A percentile compares a stretch with the other conserved stretches of the same genome.
These are phyloP conservation scores for Pichia sp. DNA, from an alignment of 1,139 yeast species.

Conservation along the genomic window DNA sequence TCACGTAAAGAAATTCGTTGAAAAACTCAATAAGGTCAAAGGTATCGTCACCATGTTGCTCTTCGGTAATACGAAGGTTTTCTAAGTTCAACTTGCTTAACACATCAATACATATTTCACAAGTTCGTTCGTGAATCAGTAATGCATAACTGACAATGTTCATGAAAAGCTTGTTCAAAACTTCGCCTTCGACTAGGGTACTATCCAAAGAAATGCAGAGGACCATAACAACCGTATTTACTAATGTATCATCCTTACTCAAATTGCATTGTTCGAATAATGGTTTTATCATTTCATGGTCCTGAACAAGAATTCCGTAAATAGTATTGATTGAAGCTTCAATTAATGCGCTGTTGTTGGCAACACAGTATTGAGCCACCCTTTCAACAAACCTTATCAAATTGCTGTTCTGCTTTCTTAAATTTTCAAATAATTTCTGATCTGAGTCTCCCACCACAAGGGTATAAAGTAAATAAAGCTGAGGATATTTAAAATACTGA, in stretches of 20 bases:
- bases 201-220: constrained; percentile 15
- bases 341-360: constrained; percentile 3
- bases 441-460: neutral
- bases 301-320: constrained; percentile 5
- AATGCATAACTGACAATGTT: constrained; percentile 8
- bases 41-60: constrained; percentile 2
- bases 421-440: neutral
- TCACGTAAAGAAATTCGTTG: constrained; percentile 9
- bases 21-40: constrained; percentile 11
- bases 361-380: constrained; percentile 9
- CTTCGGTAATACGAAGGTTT: neutral
- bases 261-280: neutral
- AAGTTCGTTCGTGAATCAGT: constrained; percentile 5
- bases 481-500: constrained; percentile 6
- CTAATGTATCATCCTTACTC: constrained; percentile 1
- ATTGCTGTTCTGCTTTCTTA: neutral
- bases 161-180: neutral
- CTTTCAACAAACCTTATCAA: constrained; percentile 3
- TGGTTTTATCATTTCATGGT: neutral
- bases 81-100: constrained; percentile 8
- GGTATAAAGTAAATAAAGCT: constrained; percentile 7
- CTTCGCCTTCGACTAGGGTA: constrained; percentile 3
- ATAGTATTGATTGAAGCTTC: constrained; percentile 10
- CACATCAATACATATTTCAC: constrained; percentile 13
- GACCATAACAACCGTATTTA: constrained; percentile 13